A percentile compares a stretch with the other conserved stretches of the same genome.
These are phyloP conservation scores for Cynanchum wilfordii DNA, from an alignment of 257 asterid species.

Conservation along the genomic window DNA sequence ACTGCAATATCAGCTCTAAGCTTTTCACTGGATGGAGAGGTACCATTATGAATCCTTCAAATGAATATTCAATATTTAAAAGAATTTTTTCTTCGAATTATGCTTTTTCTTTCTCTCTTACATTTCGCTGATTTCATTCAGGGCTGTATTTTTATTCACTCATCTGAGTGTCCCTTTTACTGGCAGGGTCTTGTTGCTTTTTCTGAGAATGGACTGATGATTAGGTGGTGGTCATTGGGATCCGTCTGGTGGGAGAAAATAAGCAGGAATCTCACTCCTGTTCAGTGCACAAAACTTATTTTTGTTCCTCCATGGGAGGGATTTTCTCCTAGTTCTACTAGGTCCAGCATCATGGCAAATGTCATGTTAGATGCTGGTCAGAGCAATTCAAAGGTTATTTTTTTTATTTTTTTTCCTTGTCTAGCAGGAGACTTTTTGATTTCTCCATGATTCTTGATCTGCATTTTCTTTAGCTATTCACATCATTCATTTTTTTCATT, in stretches of 20 bases:
- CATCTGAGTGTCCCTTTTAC: constrained; percentile 8
- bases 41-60: constrained; percentile 22
- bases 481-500: background rate
- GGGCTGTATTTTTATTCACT: background rate
- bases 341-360: constrained; percentile 79
- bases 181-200: constrained; percentile 89
- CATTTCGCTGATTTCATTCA: too few relatives aligned
- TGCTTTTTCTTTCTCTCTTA: too few relatives aligned
- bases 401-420: constrained; percentile 4
- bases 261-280: constrained; percentile 74
- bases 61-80: too few relatives aligned
- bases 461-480: background rate
- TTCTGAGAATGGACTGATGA: constrained; percentile 86
- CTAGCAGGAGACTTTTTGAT: background rate
- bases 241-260: constrained; percentile 98
- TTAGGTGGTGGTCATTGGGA: constrained; percentile 97
- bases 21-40: constrained; percentile 99
- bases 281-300: constrained; percentile 86
- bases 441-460: background rate
- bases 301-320: constrained; percentile 96
- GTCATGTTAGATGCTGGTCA: constrained; percentile 40
- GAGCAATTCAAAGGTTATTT: constrained; percentile 53
- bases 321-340: constrained; percentile 73
- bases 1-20: constrained; percentile 87
- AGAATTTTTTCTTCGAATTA: too few relatives aligned